Evolutionary conservation across 169 alveolate species (phyloP), one percentile per base, ranked within the genome.

Genomic region (Babesia gibsoni): DNA sequence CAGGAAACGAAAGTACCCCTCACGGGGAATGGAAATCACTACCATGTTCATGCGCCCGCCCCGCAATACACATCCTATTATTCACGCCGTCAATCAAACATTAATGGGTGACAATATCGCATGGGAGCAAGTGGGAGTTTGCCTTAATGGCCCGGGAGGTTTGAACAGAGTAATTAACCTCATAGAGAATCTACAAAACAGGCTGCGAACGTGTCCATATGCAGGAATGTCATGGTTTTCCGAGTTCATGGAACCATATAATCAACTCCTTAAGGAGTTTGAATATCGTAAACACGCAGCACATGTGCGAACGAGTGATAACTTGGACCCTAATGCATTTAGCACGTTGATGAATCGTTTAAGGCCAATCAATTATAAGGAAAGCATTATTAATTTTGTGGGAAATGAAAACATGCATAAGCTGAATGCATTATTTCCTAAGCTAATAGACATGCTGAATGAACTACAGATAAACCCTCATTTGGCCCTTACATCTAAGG

Each of bases 401-500:
- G 84, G 84, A 20, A 22, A 33, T 37, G 70, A 73, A 16, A 59
- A 73, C 61, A 6, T 73, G 63, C 23, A 49, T 32, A 14, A n/a
- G 5, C 18, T 73, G 37, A 63, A 73, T 22, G 52, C 35, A 37
- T 10, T 73, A 14, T 48, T 43, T 33, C 84, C 84, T 22, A 64
- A 33, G 29, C 52, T 73, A 25, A 54, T 66, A 22, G 42, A 59
- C 14, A 59, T 73, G 22, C 59, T 73, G 22, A 43, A 25, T 30
- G 84, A 73, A 36, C 69, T 73, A 25, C 45, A 43, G 37, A 18
- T 73, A 9, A 48, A 67, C 33, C 43, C 57, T 16, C 82, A 70
- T 29, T 27, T 70, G 57, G 32, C 58, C 10, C 46, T 32, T 16
- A 57, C 43, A 29, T 27, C 45, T 5, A 18, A 45, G 3, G 74